These are phyloP conservation scores for Cladophialophora psammophila DNA, from an alignment of 2,329 filamentous ascomycete genomes.

Conservation along the genomic window DNA sequence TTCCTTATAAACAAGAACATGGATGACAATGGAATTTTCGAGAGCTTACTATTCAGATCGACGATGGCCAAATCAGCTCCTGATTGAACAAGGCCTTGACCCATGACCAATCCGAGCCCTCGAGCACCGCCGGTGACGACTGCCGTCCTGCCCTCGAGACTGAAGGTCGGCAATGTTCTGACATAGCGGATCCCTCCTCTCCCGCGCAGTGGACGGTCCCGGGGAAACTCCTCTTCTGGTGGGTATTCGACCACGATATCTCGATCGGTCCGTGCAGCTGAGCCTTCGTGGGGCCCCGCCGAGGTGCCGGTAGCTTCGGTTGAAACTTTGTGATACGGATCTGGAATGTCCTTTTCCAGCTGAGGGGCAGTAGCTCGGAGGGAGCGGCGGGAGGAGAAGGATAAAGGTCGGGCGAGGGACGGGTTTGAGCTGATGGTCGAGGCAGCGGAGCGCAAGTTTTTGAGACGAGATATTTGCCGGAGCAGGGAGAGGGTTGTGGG, in stretches of 20 bases:
- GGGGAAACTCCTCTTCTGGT: constrained; percentile 75
- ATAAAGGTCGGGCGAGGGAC: constrained; percentile 23
- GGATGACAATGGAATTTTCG: constrained; percentile 6
- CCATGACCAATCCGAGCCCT: constrained; percentile 90
- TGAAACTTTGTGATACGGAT: constrained; percentile 39
- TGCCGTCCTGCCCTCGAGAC: constrained; percentile 80
- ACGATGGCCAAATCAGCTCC: constrained; percentile 91
- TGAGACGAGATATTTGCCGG: constrained; percentile 21
- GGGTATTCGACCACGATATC: constrained; percentile 81
- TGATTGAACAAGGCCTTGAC: constrained; percentile 85
- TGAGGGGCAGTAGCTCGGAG: constrained; percentile 19
- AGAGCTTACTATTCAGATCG: constrained; percentile 78
- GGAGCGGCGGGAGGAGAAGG: constrained; percentile 16
- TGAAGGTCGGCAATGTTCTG: constrained; percentile 84
- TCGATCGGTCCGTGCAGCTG: constrained; percentile 81
- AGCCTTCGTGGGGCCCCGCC: constrained; percentile 62
- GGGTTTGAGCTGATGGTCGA: neutral
- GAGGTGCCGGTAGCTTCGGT: constrained; percentile 45
- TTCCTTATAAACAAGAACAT: neutral
- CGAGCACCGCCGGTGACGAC: constrained; percentile 90
- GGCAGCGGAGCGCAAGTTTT: neutral
- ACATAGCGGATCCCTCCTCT: constrained; percentile 82
- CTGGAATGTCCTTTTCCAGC: constrained; percentile 28
- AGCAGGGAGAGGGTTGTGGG: constrained; percentile 24
- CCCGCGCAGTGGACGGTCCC: constrained; percentile 73